These are phyloP conservation scores for Phalaenopsis hybrid DNA, from an alignment of 116 monocot species.

Conservation along the genomic window DNA sequence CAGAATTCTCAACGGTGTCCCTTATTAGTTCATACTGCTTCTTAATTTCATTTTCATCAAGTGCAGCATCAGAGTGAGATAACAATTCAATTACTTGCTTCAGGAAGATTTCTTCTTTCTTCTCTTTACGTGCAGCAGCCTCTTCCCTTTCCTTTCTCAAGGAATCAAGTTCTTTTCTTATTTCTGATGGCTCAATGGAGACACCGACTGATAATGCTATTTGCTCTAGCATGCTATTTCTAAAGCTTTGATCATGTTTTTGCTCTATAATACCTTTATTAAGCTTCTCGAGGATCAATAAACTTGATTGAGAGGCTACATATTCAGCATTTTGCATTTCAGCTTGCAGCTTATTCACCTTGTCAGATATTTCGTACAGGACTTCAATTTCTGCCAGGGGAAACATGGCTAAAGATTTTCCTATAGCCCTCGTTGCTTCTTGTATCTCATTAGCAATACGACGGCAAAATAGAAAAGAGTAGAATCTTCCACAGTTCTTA, in stretches of 20 bases:
- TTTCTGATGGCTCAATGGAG: slow-evolving; percentile 16
- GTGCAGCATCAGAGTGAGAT: slow-evolving; percentile 13
- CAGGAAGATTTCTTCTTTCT: slow-evolving; percentile 11
- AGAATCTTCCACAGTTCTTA: slow-evolving; percentile 12
- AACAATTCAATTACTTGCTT: slow-evolving; percentile 22
- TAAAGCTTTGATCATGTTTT: slow-evolving; percentile 14
- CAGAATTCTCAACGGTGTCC: slow-evolving; percentile 7
- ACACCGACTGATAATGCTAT: slow-evolving; percentile 19
- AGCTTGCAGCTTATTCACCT: slow-evolving; percentile 11
- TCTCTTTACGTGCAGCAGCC: slow-evolving; percentile 17
- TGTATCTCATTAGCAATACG: slow-evolving; percentile 15
- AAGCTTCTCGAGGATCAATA: slow-evolving; percentile 13
- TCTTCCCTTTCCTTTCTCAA: slow-evolving; percentile 20
- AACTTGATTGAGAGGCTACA: slow-evolving; percentile 14
- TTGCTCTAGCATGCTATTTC: slow-evolving; percentile 18
- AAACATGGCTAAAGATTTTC: slow-evolving; percentile 18
- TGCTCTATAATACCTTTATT: slow-evolving; percentile 12
- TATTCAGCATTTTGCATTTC: slow-evolving; percentile 18
- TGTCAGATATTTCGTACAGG: slow-evolving; percentile 13
- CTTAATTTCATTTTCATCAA: slow-evolving; percentile 8
- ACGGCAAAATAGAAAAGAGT: slow-evolving; percentile 12
- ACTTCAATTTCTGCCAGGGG: slow-evolving; percentile 18
- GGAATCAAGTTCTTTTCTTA: slow-evolving; percentile 15
- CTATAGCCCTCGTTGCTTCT: slow-evolving; percentile 16
- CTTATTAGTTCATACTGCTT: slow-evolving; percentile 3